Conservation (phyloP, 2,329 filamentous ascomycete genomes). For the Claviceps africana region DNA sequence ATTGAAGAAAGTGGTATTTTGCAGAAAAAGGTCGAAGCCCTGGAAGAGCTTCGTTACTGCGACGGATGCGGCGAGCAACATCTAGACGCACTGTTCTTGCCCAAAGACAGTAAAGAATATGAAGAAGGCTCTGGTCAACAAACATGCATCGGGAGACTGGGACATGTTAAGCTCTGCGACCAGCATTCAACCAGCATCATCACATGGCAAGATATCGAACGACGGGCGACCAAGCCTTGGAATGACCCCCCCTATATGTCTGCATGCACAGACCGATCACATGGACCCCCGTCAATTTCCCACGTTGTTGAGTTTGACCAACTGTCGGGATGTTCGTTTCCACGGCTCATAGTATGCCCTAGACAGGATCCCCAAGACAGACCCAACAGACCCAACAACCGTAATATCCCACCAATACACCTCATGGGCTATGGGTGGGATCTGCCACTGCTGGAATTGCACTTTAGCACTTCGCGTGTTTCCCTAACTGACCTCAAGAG, state of each 20-base stretch:
- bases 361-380: no score
- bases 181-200: not conserved
- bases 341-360: not conserved
- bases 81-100: not conserved
- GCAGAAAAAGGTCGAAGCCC: not conserved
- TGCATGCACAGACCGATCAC: not conserved
- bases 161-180: slow-evolving; percentile 1
- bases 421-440: not conserved
- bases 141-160: slow-evolving; percentile 1
- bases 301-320: no score
- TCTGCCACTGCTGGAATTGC: not conserved
- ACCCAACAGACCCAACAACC: no score
- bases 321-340: not conserved
- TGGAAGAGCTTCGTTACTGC: not conserved
- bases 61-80: not conserved
- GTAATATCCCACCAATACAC: not conserved
- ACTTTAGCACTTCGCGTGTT: no score
- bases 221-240: accelerated
- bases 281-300: no score
- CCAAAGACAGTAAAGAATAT: not conserved
- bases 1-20: not conserved
- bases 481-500: no score
- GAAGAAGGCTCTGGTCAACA: not conserved
- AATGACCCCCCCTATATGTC: not conserved
- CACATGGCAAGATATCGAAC: not conserved